phyloP scores from a whole-genome alignment of 768 basidiomycete genomes.

The Lactarius deliciosus region DNA sequence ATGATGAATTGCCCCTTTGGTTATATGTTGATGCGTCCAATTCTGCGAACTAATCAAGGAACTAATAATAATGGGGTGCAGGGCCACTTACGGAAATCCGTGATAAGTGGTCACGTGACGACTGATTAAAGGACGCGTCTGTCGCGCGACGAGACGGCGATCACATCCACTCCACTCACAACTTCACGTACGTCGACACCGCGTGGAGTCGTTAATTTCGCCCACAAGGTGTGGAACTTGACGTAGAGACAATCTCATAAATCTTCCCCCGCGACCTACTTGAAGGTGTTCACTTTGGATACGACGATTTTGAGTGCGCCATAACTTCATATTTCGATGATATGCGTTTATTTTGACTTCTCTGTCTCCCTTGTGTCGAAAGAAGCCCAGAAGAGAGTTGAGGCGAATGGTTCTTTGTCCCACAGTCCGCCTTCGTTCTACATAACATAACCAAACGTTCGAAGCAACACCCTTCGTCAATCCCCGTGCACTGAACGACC shows the following conservation, averaged over 20 bases:
- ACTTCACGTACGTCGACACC: neutral
- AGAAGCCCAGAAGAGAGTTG: neutral
- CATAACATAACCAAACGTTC: neutral
- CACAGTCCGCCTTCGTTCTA: neutral
- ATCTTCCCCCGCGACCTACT: neutral
- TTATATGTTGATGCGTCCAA: neutral
- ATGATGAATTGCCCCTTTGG: no score
- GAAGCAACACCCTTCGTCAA: neutral
- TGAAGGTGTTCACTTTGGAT: constrained; percentile 4
- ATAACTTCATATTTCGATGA: neutral
- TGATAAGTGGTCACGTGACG: neutral
- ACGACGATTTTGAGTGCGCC: constrained; percentile 11
- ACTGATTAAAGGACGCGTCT: neutral
- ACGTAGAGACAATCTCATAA: neutral
- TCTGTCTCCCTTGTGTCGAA: neutral
- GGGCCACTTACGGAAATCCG: no score
- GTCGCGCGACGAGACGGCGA: neutral
- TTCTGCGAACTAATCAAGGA: no score
- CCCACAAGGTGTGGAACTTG: neutral
- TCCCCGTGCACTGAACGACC: neutral
- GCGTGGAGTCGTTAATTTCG: neutral
- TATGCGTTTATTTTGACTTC: neutral
- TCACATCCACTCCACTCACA: neutral
- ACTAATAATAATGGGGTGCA: neutral
- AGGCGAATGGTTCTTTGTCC: neutral